Conservation (phyloP, 2,329 filamentous ascomycete genomes). For the Ophiostoma quercus region DNA sequence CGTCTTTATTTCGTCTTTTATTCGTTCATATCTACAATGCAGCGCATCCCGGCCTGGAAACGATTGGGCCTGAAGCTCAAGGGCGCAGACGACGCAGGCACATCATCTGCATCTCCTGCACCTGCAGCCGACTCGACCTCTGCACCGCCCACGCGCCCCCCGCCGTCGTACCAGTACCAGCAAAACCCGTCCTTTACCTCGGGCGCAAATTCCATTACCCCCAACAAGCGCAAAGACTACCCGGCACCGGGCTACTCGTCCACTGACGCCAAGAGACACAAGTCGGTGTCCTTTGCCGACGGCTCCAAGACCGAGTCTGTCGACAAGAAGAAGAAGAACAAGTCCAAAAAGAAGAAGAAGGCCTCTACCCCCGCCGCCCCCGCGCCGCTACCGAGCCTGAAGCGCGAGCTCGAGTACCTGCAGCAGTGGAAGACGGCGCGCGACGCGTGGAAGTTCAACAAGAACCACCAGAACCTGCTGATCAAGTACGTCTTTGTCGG, state of each 20-base stretch:
- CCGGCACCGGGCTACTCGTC: constrained; percentile 23
- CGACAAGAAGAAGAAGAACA: constrained; percentile 22
- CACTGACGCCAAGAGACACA: constrained; percentile 34
- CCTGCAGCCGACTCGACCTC: constrained; percentile 21
- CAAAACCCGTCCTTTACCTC: constrained; percentile 7
- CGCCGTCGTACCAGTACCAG: constrained; percentile 38
- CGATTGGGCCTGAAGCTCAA: constrained; percentile 60
- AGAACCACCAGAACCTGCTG: constrained; percentile 79
- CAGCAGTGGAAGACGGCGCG: constrained; percentile 66
- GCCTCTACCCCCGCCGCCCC: constrained; percentile 23
- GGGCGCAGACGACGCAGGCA: constrained; percentile 36
- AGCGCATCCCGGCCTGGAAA: constrained; percentile 55
- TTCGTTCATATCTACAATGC: constrained; percentile 34
- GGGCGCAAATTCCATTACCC: constrained; percentile 15
- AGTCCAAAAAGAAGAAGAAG: constrained; percentile 31
- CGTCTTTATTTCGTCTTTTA: constrained; percentile 32
- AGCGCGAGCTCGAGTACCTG: constrained; percentile 70
- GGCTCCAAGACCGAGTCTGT: constrained; percentile 34
- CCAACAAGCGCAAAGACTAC: constrained; percentile 27
- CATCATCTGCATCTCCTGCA: constrained; percentile 30
- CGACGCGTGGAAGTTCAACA: constrained; percentile 89
- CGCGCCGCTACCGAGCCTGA: constrained; percentile 34
- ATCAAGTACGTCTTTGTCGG: constrained; percentile 76
- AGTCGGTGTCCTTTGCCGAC: constrained; percentile 48
- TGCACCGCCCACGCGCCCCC: constrained; percentile 11